A percentile compares a stretch with the other conserved stretches of the same genome.
Conservation (phyloP, 371 early-diverging fungal species). For the Mucor piriformis region DNA sequence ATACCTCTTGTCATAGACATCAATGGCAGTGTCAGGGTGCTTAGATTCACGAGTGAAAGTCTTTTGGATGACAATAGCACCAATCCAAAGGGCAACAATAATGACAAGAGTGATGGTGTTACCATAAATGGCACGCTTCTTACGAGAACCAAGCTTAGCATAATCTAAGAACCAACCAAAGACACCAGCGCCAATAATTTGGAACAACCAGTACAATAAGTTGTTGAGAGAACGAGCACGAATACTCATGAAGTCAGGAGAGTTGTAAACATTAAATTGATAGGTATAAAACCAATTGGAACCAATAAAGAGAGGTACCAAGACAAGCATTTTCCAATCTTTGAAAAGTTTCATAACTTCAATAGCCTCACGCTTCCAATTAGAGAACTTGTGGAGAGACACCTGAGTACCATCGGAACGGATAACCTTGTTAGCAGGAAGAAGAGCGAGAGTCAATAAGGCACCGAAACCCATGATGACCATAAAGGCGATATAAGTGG, state of each 20-base stretch:
- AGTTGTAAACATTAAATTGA: constrained; percentile 51
- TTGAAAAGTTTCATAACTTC: constrained; percentile 65
- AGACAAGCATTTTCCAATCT: constrained; percentile 66
- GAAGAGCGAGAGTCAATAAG: constrained; percentile 54
- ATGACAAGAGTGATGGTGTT: constrained; percentile 45
- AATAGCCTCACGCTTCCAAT: constrained; percentile 55
- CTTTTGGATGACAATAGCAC: constrained; percentile 57
- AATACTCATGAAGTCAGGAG: constrained; percentile 51
- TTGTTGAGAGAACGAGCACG: constrained; percentile 71
- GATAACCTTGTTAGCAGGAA: constrained; percentile 63
- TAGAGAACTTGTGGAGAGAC: constrained; percentile 59
- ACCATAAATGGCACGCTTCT: constrained; percentile 58
- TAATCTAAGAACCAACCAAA: constrained; percentile 64
- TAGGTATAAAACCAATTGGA: constrained; percentile 83
- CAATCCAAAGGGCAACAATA: constrained; percentile 60
- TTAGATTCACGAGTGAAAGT: constrained; percentile 39
- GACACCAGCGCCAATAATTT: constrained; percentile 66
- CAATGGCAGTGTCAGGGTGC: constrained; percentile 25
- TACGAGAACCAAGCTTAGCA: constrained; percentile 42
- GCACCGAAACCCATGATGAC: constrained; percentile 67
- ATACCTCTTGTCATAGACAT: constrained; percentile 38
- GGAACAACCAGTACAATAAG: constrained; percentile 71
- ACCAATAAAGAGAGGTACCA: constrained; percentile 71
- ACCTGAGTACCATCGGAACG: constrained; percentile 70
- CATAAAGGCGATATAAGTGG: constrained; percentile 71